Evolutionary conservation across 1,284 basidiomycete species (phyloP).

Genomic region (Abortiporus biennis): DNA sequence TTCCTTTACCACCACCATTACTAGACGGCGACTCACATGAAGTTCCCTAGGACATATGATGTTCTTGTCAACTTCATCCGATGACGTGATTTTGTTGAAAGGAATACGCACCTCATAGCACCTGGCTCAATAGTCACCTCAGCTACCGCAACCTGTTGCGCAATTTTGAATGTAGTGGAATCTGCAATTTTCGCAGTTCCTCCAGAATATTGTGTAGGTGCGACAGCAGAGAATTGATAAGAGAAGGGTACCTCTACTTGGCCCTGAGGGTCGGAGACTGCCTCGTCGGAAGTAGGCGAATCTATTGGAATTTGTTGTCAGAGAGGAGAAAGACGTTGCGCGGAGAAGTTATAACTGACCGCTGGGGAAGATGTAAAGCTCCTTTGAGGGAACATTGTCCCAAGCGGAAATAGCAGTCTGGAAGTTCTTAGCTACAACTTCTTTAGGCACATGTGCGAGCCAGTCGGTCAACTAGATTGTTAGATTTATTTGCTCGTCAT

Average conservation of each 20-base stretch:
- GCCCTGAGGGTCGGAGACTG: conserved; percentile 28
- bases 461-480: conserved; percentile 7
- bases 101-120: conserved; percentile 32
- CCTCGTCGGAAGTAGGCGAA: conserved; percentile 12
- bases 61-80: not conserved
- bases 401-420: conserved; percentile 19
- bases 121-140: conserved; percentile 62
- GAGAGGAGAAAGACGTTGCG: conserved; percentile 31
- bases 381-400: conserved; percentile 15
- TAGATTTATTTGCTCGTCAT: not conserved
- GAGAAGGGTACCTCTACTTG: conserved; percentile 43
- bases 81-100: not conserved
- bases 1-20: not conserved
- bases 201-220: conserved; percentile 43
- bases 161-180: conserved; percentile 40
- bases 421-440: conserved; percentile 31
- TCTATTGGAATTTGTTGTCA: conserved; percentile 20
- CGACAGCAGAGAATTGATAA: conserved; percentile 45
- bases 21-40: conserved; percentile 30
- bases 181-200: conserved; percentile 60
- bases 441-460: conserved; percentile 26
- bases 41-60: conserved; percentile 28
- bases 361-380: conserved; percentile 24
- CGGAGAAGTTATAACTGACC: conserved; percentile 13
- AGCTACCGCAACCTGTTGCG: conserved; percentile 55